A percentile compares a stretch with the other conserved stretches of the same genome.
Evolutionary conservation across 306 rosid genomes (phyloP).

Genomic region (Canavalia ensiformis): DNA sequence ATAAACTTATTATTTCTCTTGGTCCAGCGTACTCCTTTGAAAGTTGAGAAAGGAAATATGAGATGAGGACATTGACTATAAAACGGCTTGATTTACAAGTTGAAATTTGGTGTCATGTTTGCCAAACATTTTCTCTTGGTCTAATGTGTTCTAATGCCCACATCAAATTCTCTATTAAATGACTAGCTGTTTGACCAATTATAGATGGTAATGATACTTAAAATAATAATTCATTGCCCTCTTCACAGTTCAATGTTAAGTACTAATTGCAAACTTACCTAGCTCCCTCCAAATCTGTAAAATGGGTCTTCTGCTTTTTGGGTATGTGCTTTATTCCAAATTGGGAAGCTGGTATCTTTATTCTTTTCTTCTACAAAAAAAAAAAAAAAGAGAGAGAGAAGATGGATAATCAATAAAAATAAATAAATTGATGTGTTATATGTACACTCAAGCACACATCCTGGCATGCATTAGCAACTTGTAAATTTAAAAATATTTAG

Average conservation of each 20-base stretch:
- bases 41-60: slow-evolving; percentile 11
- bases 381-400: background rate
- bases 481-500: slow-evolving; percentile 34
- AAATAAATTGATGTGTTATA: background rate
- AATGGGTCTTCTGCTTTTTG: too few species aligned
- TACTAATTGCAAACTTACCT: background rate
- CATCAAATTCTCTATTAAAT: background rate
- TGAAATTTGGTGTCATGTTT: background rate
- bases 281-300: background rate
- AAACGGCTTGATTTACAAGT: slow-evolving; percentile 29
- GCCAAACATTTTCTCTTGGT: slow-evolving; percentile 5
- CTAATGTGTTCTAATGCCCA: background rate
- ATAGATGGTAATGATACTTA: slow-evolving; percentile 17
- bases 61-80: slow-evolving; percentile 27
- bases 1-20: slow-evolving; percentile 10
- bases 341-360: background rate
- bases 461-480: slow-evolving; percentile 43
- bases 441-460: background rate
- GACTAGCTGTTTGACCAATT: slow-evolving; percentile 1
- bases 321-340: too few species aligned
- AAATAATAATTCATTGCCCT: background rate
- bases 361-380: background rate
- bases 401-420: background rate
- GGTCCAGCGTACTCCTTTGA: slow-evolving; percentile 25
- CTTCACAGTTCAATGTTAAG: background rate